Conservation (phyloP, 805 yeast genomes). For the Isabelozyma gotoi region DNA sequence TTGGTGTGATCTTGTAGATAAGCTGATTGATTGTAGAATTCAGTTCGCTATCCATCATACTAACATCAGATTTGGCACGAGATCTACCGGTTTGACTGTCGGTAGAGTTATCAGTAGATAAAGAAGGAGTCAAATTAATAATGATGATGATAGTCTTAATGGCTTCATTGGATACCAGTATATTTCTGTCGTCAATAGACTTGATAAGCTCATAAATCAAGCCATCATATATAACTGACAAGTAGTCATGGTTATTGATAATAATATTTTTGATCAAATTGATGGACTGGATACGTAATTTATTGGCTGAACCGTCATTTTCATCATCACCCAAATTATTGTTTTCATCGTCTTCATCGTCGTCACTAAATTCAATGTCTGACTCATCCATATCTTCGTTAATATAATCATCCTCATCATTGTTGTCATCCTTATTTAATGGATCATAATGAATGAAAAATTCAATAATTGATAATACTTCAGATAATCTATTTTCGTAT, state of each 20-base stretch:
- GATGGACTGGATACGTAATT: constrained; percentile 54
- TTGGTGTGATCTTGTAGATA: constrained; percentile 13
- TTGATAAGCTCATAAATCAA: constrained; percentile 30
- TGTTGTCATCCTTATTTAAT: constrained; percentile 14
- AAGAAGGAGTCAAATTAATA: constrained; percentile 23
- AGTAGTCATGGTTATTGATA: constrained; percentile 31
- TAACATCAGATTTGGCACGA: constrained; percentile 34
- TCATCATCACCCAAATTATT: constrained; percentile 29
- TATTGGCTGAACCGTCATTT: constrained; percentile 55
- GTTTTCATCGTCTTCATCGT: constrained; percentile 40
- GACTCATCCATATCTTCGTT: constrained; percentile 34
- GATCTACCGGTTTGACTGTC: background rate
- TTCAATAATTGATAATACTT: constrained; percentile 16
- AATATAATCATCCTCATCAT: constrained; percentile 33
- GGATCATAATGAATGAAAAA: constrained; percentile 33
- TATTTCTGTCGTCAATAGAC: constrained; percentile 44
- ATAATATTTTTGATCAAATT: constrained; percentile 34
- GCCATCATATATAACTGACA: constrained; percentile 31
- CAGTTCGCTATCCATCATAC: constrained; percentile 30
- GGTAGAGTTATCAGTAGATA: background rate
- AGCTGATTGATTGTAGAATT: constrained; percentile 16
- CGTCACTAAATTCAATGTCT: constrained; percentile 39
- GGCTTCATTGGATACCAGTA: constrained; percentile 51
- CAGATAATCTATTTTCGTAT: constrained; percentile 8
- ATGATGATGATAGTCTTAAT: constrained; percentile 44